These are phyloP conservation scores for Nakazawaea molendinolei DNA, from an alignment of 805 yeast genomes.

Conservation along the genomic window DNA sequence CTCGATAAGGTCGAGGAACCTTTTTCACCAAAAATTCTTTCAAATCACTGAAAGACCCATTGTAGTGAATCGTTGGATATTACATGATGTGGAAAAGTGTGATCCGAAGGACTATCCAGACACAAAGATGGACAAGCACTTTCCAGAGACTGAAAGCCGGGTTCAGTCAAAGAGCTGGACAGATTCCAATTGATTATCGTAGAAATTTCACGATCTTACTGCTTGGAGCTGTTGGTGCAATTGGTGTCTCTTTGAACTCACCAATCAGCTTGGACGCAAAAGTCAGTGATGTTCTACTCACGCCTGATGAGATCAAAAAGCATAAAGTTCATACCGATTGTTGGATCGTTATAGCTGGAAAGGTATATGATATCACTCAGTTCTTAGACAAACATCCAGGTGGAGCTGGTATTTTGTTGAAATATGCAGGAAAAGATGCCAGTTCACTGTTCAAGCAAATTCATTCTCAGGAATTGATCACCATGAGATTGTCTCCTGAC, in stretches of 20 bases:
- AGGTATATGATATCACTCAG: constrained; percentile 29
- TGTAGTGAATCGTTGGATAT: too few relatives aligned
- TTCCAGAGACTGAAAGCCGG: too few relatives aligned
- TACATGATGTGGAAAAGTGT: too few relatives aligned
- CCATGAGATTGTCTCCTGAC: constrained; percentile 19
- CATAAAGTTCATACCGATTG: constrained; percentile 49
- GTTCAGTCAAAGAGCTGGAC: too few relatives aligned
- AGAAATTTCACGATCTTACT: too few relatives aligned
- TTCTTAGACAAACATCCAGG: constrained; percentile 33
- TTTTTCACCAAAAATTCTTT: too few relatives aligned
- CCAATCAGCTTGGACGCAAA: constrained; percentile 22
- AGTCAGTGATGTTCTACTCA: constrained; percentile 29
- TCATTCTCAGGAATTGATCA: constrained; percentile 22
- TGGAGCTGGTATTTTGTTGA: constrained; percentile 29
- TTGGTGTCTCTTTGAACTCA: neutral
- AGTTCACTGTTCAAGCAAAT: constrained; percentile 19
- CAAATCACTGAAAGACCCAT: too few relatives aligned
- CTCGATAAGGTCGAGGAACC: too few relatives aligned
- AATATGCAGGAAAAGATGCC: constrained; percentile 33
- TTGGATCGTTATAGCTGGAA: constrained; percentile 29
- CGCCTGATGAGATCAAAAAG: constrained; percentile 59
- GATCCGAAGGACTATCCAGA: too few relatives aligned
- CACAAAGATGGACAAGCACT: too few relatives aligned
- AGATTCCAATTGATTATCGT: too few relatives aligned
- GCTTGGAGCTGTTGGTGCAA: too few relatives aligned